phyloP scores from a whole-genome alignment of 352 stramenopile genomes.

The Pythium graminicola region DNA sequence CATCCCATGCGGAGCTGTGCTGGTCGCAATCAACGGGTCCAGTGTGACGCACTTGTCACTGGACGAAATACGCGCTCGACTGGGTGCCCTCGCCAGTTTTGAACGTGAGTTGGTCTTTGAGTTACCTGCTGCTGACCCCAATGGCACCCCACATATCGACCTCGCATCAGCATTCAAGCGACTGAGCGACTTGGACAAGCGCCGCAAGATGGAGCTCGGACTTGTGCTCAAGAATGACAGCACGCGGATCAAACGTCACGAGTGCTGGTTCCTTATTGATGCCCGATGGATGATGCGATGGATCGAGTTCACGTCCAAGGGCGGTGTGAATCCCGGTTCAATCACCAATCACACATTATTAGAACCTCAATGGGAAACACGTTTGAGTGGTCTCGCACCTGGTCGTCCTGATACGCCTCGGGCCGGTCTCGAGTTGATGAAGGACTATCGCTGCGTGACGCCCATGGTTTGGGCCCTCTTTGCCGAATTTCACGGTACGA shows the following conservation, averaged over 20 bases:
- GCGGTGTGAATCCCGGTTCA: constrained; percentile 42
- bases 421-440: constrained; percentile 34
- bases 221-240: constrained; percentile 62
- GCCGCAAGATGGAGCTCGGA: constrained; percentile 55
- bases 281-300: constrained; percentile 58
- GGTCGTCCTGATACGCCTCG: constrained; percentile 41
- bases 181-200: constrained; percentile 39
- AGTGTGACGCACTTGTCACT: constrained; percentile 45
- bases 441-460: constrained; percentile 62
- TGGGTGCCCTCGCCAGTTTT: constrained; percentile 32
- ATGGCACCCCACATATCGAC: constrained; percentile 1
- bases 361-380: constrained; percentile 28
- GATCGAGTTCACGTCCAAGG: constrained; percentile 46
- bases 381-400: constrained; percentile 22
- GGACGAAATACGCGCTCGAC: constrained; percentile 31
- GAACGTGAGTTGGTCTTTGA: constrained; percentile 46
- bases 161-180: constrained; percentile 16
- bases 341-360: constrained; percentile 67
- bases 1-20: constrained; percentile 42
- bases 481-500: constrained; percentile 48
- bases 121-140: constrained; percentile 20
- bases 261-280: constrained; percentile 75
- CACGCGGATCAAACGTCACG: constrained; percentile 39
- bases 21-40: constrained; percentile 63
- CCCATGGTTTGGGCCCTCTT: constrained; percentile 76